A percentile compares a stretch with the other conserved stretches of the same genome.
Conservation (phyloP, 2,329 filamentous ascomycete genomes). For the Fusarium sp. region DNA sequence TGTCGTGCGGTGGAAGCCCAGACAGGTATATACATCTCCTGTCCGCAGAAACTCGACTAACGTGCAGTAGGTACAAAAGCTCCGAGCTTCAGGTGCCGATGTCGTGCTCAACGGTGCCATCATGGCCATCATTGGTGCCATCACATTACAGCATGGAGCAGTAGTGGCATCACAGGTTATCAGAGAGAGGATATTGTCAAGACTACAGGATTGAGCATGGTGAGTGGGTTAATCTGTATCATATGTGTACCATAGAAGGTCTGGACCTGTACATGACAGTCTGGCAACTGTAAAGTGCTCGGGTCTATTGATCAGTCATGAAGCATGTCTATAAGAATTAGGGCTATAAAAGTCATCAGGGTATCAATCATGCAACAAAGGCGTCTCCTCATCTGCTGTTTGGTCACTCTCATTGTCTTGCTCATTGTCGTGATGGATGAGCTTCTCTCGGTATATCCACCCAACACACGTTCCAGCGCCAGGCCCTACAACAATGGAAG, state of each 20-base stretch:
- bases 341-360: neutral
- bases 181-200: conserved; percentile 76
- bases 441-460: conserved; percentile 54
- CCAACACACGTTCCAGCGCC: conserved; percentile 52
- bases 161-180: conserved; percentile 79
- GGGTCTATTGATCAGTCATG: conserved; percentile 16
- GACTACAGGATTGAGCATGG: conserved; percentile 39
- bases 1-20: conserved; percentile 90
- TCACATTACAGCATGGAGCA: conserved; percentile 88
- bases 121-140: conserved; percentile 86
- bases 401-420: conserved; percentile 11
- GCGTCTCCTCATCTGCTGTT: conserved; percentile 48
- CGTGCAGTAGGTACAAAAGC: conserved; percentile 66
- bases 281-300: conserved; percentile 31
- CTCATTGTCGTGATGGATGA: conserved; percentile 43
- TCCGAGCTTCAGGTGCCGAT: conserved; percentile 77
- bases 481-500: conserved; percentile 49
- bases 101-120: conserved; percentile 80
- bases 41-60: neutral
- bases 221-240: conserved; percentile 43
- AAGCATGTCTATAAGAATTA: conserved; percentile 27
- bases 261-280: conserved; percentile 41
- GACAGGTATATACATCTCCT: conserved; percentile 67
- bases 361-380: conserved; percentile 44
- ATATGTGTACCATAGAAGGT: conserved; percentile 45